A percentile compares a stretch with the other conserved stretches of the same genome.
phyloP scores from a whole-genome alignment of 306 rosid genomes.

The Trichosanthes cucumerina region DNA sequence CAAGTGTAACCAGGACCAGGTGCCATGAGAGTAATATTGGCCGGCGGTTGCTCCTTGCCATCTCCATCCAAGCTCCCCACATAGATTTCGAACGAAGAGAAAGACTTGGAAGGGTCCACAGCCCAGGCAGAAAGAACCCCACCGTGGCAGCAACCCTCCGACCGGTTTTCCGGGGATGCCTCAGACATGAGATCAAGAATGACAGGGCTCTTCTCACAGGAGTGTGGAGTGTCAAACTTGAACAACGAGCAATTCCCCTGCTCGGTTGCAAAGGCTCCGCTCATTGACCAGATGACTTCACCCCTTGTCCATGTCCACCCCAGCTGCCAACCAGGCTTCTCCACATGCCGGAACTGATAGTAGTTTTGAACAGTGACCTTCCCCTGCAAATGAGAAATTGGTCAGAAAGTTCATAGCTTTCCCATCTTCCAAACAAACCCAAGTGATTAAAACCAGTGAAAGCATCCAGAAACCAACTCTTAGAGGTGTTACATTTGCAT shows the following conservation, averaged over 20 bases:
- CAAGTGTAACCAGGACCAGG: slow-evolving; percentile 84
- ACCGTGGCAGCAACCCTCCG: slow-evolving; percentile 53
- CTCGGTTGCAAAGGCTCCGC: slow-evolving; percentile 58
- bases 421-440: not conserved
- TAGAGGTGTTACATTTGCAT: not conserved
- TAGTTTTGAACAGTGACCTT: slow-evolving; percentile 50
- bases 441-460: not conserved
- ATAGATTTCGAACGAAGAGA: slow-evolving; percentile 56
- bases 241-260: slow-evolving; percentile 52
- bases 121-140: slow-evolving; percentile 56
- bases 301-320: slow-evolving; percentile 61
- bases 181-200: slow-evolving; percentile 43
- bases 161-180: slow-evolving; percentile 26
- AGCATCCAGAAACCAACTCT: no score
- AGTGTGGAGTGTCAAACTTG: slow-evolving; percentile 43
- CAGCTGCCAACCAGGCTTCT: slow-evolving; percentile 63
- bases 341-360: slow-evolving; percentile 53
- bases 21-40: slow-evolving; percentile 46
- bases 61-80: slow-evolving; percentile 31
- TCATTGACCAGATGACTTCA: slow-evolving; percentile 73
- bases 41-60: slow-evolving; percentile 30
- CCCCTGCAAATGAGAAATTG: slow-evolving; percentile 33
- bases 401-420: not conserved
- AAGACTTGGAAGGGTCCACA: slow-evolving; percentile 35
- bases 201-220: slow-evolving; percentile 43